Percentiles rank a stretch among this genome's conserved stretches.
These are phyloP conservation scores for Fusarium subglutinans DNA, from an alignment of 2,329 filamentous ascomycete species.

Conservation along the genomic window DNA sequence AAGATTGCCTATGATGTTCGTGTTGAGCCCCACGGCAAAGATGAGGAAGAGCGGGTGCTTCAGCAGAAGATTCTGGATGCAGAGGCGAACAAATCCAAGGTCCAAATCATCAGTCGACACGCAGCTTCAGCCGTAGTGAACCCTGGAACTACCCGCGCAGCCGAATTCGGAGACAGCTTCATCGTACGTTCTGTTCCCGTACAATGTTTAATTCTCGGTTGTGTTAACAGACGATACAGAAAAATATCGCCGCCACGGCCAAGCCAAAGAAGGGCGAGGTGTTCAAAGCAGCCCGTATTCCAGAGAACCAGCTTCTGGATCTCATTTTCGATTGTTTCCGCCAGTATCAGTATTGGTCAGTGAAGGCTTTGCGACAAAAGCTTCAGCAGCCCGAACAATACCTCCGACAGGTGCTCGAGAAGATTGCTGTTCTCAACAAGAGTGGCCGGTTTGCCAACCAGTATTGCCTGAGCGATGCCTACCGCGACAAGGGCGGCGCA, in stretches of 20 bases:
- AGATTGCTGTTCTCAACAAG: constrained; percentile 84
- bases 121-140: constrained; percentile 65
- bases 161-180: constrained; percentile 57
- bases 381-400: constrained; percentile 93
- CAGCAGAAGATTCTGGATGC: constrained; percentile 64
- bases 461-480: constrained; percentile 78
- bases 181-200: constrained; percentile 63
- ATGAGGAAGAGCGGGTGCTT: constrained; percentile 72
- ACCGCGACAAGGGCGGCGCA: constrained; percentile 50
- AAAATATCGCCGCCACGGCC: constrained; percentile 58
- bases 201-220: not conserved
- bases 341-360: constrained; percentile 91
- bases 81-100: constrained; percentile 59
- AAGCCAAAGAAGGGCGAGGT: constrained; percentile 74
- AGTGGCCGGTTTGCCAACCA: constrained; percentile 85
- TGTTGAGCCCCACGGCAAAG: constrained; percentile 76
- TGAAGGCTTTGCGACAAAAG: constrained; percentile 81
- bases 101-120: constrained; percentile 60
- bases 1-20: constrained; percentile 80
- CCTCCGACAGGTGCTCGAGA: constrained; percentile 83
- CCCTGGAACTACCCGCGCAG: constrained; percentile 56
- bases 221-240: constrained; percentile 52
- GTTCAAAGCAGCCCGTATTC: constrained; percentile 86
- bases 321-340: constrained; percentile 85
- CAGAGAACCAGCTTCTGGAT: constrained; percentile 87